Evolutionary conservation across 2,329 filamentous ascomycete genomes (phyloP), one percentile per base, ranked within the genome.

Genomic region (Lasiodiplodia hormozganensis): DNA sequence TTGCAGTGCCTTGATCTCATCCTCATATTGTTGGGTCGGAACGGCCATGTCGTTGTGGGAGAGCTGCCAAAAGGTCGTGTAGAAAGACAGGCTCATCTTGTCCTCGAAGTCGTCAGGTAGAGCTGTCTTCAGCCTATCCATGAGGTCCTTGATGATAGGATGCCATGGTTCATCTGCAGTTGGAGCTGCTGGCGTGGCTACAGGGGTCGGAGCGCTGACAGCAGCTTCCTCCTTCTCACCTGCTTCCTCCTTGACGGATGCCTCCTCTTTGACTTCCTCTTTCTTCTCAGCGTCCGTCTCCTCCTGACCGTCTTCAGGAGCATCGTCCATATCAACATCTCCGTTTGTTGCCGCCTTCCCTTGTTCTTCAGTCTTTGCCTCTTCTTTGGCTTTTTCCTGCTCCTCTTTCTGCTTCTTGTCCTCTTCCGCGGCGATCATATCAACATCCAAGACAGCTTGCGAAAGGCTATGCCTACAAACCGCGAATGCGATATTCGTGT

Each of bases 61-160:
- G 14, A 97, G 85, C 62, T 94, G 90, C 96, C 96, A 99, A 80
- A 99, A 99, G 0, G 92, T 92, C 53, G 92, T 88, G 75, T 93
- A 97, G 77, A 97, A 95, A 36, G 92, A 89, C 0, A 93, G 85
- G 53, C 89, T 94, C 64, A 97, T 86, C 62, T 87, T 88, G 12
- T 87, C 83, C 85, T 90, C 93, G 5, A 89, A 86, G 8, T 88
- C 85, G 2, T 86, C 80, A 0, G 91, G 87, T 12, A 93, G 77
- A 0, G 87, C 82, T 6, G 83, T 81, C 69, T 87, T 86, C 21
- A 97, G 86, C 36, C 89, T 85, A 10, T 91, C 87, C 68, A 94
- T 90, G 21, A 97, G 83, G 5, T 90, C 89, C 71, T 92, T 89
- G 60, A 98, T 85, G 2, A 92, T 87, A 28, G 91, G 89, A 71